phyloP scores from a whole-genome alignment of 768 basidiomycete genomes.

The Boletus vermiculosoides region DNA sequence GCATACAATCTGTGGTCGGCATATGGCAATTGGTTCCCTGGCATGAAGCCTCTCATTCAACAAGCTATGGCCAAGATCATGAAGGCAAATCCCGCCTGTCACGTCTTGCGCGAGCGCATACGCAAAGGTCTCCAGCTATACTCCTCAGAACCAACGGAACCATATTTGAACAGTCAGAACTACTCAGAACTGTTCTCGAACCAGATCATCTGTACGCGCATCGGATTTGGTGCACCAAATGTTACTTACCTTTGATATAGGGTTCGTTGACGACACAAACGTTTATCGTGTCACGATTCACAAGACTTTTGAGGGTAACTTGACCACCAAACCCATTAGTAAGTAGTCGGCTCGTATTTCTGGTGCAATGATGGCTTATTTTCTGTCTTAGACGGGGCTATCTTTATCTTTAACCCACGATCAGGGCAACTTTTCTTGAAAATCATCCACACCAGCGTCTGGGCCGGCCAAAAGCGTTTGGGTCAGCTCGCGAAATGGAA shows the following conservation, averaged over 20 bases:
- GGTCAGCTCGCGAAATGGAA: slow-evolving; percentile 99
- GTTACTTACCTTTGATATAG: slow-evolving; percentile 34
- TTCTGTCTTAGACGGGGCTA: slow-evolving; percentile 69
- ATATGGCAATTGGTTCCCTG: slow-evolving; percentile 99
- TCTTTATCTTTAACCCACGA: slow-evolving; percentile 99
- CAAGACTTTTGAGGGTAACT: slow-evolving; percentile 99
- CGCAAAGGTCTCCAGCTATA: slow-evolving; percentile 97
- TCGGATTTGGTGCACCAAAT: not conserved
- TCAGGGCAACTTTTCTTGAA: slow-evolving; percentile 98
- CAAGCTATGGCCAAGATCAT: slow-evolving; percentile 99
- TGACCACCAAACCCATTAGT: slow-evolving; percentile 99
- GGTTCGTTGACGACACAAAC: slow-evolving; percentile 99
- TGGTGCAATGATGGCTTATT: not conserved
- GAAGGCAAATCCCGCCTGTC: slow-evolving; percentile 98
- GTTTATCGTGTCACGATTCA: slow-evolving; percentile 99
- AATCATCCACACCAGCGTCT: slow-evolving; percentile 99
- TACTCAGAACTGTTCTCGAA: slow-evolving; percentile 97
- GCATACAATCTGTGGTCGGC: slow-evolving; percentile 99
- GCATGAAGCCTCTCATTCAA: slow-evolving; percentile 95
- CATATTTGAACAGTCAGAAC: slow-evolving; percentile 97
- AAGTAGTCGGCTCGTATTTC: slow-evolving; percentile 23
- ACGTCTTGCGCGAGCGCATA: slow-evolving; percentile 97
- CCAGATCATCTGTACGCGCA: slow-evolving; percentile 85
- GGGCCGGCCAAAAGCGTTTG: slow-evolving; percentile 99
- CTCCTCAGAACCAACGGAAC: slow-evolving; percentile 98